Conservation (phyloP, 106 monocot species). For the Acorus gramineus region DNA sequence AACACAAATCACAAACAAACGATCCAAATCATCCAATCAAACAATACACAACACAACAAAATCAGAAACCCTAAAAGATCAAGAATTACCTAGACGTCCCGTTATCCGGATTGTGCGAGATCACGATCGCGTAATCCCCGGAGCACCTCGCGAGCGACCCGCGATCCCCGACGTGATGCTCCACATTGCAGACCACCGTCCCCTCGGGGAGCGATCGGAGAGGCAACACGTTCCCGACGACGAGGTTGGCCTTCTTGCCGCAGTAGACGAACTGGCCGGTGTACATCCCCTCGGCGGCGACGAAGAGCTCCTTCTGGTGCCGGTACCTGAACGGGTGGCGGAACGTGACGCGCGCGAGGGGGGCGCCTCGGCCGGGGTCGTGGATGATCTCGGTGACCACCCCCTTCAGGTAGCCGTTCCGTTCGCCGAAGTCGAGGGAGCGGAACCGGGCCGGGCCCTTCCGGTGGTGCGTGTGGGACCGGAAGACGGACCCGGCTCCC, state of each 20-base stretch:
- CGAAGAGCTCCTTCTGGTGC: conserved; percentile 22
- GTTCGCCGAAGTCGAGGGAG: conserved; percentile 12
- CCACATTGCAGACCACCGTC: conserved; percentile 23
- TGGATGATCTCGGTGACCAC: conserved; percentile 18
- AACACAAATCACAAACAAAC: no score
- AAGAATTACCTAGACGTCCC: conserved; percentile 12
- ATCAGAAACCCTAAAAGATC: not conserved
- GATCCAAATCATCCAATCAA: no score
- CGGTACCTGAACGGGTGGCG: not conserved
- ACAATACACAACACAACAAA: no score
- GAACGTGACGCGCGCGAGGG: conserved; percentile 8
- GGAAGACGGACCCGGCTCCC: conserved; percentile 14
- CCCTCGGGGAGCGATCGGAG: conserved; percentile 23
- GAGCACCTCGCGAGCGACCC: conserved; percentile 15
- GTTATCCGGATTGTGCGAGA: conserved; percentile 19
- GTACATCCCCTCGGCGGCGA: conserved; percentile 17
- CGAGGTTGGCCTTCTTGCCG: conserved; percentile 8
- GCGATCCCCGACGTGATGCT: conserved; percentile 18
- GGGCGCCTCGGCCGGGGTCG: conserved; percentile 15
- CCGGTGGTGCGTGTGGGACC: conserved; percentile 14
- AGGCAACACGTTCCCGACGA: conserved; percentile 30
- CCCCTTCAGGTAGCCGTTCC: conserved; percentile 17
- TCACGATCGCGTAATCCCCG: conserved; percentile 24
- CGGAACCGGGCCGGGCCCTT: conserved; percentile 14
- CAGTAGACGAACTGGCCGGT: conserved; percentile 19